Evolutionary conservation across 1,139 yeast species (phyloP).

Genomic region (Zhuliangozyma parablackwelliae): DNA sequence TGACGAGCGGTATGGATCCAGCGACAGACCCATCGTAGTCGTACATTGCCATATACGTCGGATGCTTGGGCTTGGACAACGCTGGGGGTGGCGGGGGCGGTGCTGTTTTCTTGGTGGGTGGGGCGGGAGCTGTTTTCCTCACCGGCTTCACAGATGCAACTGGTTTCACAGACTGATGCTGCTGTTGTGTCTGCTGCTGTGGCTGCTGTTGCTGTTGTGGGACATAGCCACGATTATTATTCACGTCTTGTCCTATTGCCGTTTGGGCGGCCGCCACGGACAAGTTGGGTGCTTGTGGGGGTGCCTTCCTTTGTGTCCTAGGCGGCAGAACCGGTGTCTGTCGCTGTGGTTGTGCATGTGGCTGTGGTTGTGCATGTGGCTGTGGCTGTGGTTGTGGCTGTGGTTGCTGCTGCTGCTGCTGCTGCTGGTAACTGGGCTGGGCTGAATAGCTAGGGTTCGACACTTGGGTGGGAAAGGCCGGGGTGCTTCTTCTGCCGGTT

Average conservation of each 20-base stretch:
- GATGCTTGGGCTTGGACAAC: constrained; percentile 63
- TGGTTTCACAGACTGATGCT: constrained; percentile 10
- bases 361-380: constrained; percentile 1
- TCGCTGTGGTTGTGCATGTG: neutral
- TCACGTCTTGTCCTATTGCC: constrained; percentile 5
- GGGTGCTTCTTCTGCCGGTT: constrained; percentile 10
- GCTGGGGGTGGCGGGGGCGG: constrained; percentile 61
- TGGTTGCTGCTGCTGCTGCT: constrained; percentile 14
- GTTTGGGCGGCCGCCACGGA: constrained; percentile 17
- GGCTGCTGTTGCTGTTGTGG: constrained; percentile 3
- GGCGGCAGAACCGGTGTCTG: constrained; percentile 13
- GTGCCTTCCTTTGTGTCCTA: constrained; percentile 10
- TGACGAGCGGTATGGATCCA: constrained; percentile 69
- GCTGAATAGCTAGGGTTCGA: constrained; percentile 8
- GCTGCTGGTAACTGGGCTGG: constrained; percentile 17
- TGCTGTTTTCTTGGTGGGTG: constrained; percentile 40
- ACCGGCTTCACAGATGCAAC: constrained; percentile 20
- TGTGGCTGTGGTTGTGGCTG: constrained; percentile 12
- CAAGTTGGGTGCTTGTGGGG: constrained; percentile 12
- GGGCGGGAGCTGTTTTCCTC: constrained; percentile 35
- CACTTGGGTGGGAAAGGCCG: constrained; percentile 13
- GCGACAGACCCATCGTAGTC: constrained; percentile 87
- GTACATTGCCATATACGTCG: constrained; percentile 81
- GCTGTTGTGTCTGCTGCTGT: constrained; percentile 8
- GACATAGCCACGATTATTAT: constrained; percentile 1